Evolutionary conservation across 768 basidiomycete species (phyloP).

Genomic region (Lactarius hatsudake): DNA sequence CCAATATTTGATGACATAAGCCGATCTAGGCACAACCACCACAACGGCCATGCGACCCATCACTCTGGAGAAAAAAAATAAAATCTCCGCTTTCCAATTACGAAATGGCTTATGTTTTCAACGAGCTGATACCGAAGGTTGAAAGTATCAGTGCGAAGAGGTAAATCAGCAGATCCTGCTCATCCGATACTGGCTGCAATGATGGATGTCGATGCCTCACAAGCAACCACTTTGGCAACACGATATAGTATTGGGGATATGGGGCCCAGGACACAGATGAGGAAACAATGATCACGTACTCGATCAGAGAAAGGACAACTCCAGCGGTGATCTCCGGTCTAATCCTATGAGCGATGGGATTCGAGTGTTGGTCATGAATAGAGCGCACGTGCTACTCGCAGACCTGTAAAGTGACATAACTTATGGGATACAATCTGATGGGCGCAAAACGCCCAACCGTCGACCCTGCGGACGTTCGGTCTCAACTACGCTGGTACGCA

Average conservation of each 20-base stretch:
- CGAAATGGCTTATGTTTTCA: conserved; percentile 55
- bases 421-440: not conserved
- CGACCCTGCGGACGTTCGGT: conserved; percentile 1
- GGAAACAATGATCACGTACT: conserved; percentile 47
- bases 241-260: conserved; percentile 49
- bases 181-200: conserved; percentile 47
- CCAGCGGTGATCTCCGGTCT: conserved; percentile 39
- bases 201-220: conserved; percentile 46
- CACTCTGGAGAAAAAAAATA: conserved; percentile 42
- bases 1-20: not conserved
- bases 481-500: conserved; percentile 12
- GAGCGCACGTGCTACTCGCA: conserved; percentile 30
- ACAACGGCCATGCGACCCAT: conserved; percentile 45
- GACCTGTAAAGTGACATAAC: conserved; percentile 28
- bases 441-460: conserved; percentile 22
- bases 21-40: conserved; percentile 32
- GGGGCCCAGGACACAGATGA: conserved; percentile 22
- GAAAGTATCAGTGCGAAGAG: conserved; percentile 72
- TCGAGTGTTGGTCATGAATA: conserved; percentile 31
- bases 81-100: not conserved
- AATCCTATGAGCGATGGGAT: not conserved
- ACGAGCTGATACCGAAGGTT: conserved; percentile 55
- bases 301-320: conserved; percentile 48
- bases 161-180: conserved; percentile 67
- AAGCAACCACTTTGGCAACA: conserved; percentile 69